phyloP scores from a whole-genome alignment of 768 basidiomycete genomes.

The Termitomyces sp. region DNA sequence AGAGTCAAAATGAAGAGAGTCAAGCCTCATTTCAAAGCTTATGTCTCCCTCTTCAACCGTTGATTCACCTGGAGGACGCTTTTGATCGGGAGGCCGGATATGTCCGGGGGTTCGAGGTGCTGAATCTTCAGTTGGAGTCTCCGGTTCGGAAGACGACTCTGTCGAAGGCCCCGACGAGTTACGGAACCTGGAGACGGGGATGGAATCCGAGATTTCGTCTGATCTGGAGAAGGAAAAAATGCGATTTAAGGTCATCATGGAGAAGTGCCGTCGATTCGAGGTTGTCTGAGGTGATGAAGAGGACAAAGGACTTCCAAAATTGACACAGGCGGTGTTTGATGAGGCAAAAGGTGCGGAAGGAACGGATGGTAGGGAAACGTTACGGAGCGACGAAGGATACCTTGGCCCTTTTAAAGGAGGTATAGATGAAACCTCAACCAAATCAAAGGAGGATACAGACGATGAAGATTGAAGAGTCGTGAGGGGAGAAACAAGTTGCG shows the following conservation, averaged over 20 bases:
- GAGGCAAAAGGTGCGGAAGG: constrained; percentile 8
- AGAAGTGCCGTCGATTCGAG: constrained; percentile 32
- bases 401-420: constrained; percentile 16
- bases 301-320: constrained; percentile 27
- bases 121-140: constrained; percentile 16
- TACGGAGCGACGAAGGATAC: constrained; percentile 8
- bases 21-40: constrained; percentile 63
- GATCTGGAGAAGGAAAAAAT: constrained; percentile 32
- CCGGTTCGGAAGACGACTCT: constrained; percentile 12
- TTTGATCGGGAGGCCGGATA: background rate
- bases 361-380: constrained; percentile 1
- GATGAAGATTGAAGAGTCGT: constrained; percentile 20
- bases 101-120: background rate
- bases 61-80: background rate
- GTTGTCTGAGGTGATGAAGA: constrained; percentile 27
- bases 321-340: constrained; percentile 10
- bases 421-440: constrained; percentile 13
- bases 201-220: constrained; percentile 9
- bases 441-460: constrained; percentile 29
- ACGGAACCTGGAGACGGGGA: constrained; percentile 22
- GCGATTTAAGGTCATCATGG: constrained; percentile 33
- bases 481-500: constrained; percentile 32
- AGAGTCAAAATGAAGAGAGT: constrained; percentile 71
- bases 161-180: constrained; percentile 22
- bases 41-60: constrained; percentile 29